A percentile compares a stretch with the other conserved stretches of the same genome.
phyloP scores from a whole-genome alignment of 768 basidiomycete species.

The Leucosporidium yakuticum region DNA sequence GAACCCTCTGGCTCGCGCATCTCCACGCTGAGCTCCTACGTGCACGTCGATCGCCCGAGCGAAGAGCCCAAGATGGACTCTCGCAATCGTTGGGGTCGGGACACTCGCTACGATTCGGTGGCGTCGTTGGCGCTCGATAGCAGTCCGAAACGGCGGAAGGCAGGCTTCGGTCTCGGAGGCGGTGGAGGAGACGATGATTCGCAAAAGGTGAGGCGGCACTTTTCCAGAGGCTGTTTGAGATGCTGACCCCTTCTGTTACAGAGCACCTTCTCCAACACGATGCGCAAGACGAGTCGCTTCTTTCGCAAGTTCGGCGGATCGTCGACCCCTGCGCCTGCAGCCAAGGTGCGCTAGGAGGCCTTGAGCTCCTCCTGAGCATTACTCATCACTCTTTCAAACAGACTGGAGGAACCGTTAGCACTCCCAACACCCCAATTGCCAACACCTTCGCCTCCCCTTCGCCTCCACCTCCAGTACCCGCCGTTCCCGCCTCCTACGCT shows the following conservation, averaged over 20 bases:
- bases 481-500: conserved; percentile 17
- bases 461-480: conserved; percentile 6
- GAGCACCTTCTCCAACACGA: conserved; percentile 29
- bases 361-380: too few species aligned
- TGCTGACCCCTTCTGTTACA: neutral
- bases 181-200: neutral
- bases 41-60: conserved; percentile 8
- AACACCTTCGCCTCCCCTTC: conserved; percentile 7
- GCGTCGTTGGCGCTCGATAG: neutral
- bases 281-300: conserved; percentile 39
- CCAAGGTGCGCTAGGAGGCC: neutral
- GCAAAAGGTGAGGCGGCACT: neutral
- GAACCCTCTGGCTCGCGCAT: neutral
- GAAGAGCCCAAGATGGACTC: neutral
- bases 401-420: neutral
- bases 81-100: neutral
- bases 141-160: neutral
- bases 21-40: conserved; percentile 9
- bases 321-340: neutral
- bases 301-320: conserved; percentile 35
- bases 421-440: conserved; percentile 13
- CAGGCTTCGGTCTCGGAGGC: neutral
- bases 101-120: neutral
- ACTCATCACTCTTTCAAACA: too few species aligned
- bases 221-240: neutral